Base-by-base conservation (phyloP, 768 basidiomycete genomes). In the Dentipellis sp. region DNA sequence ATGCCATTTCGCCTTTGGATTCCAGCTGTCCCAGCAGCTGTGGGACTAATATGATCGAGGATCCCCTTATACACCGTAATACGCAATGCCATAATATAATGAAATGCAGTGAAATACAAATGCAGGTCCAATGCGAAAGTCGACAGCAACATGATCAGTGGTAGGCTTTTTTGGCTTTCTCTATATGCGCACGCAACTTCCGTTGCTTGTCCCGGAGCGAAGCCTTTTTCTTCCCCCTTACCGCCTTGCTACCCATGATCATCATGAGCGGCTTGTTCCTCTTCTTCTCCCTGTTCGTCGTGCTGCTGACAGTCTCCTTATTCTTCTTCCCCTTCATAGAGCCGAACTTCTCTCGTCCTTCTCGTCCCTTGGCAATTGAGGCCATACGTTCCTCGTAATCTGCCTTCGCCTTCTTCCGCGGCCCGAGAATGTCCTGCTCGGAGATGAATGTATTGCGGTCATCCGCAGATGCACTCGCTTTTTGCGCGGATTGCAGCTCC, bases 231-330 rank as follows among this genome's bases (percentile, higher is more conserved):
- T 93, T 92, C 1, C 88, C 76, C 60, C 77, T 75, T n/a, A 92
- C 88, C 1, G 83, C 82, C 1, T 78, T 78, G 57, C 87, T 90
- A 51, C 84, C 77, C 59, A 92, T 72, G 54, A 91, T 84, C 91
- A 92, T 93, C 94, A 95, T 94, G 62, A 95, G 80, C 22, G 94
- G 94, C 69, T 97, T 97, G 69, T 94, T 94, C 67, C 88, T 80
- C 39, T 84, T 81, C 80, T 97, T 97, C 73, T 95, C 91, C 66
- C 83, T 77, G 69, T 97, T 97, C 36, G 94, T 95, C 55, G 88
- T 84, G 66, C 89, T 91, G 69, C 90, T 92, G 57, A 85, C 82
- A 10, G 74, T 71, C 37, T 76, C 90, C 68, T 91, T 92, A 58
- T 82, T 91, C 71, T 90, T 88, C 75, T 94, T 94, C n/a, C 92